These are phyloP conservation scores for Microsporum audouinii DNA, from an alignment of 2,329 filamentous ascomycete species.

Conservation along the genomic window DNA sequence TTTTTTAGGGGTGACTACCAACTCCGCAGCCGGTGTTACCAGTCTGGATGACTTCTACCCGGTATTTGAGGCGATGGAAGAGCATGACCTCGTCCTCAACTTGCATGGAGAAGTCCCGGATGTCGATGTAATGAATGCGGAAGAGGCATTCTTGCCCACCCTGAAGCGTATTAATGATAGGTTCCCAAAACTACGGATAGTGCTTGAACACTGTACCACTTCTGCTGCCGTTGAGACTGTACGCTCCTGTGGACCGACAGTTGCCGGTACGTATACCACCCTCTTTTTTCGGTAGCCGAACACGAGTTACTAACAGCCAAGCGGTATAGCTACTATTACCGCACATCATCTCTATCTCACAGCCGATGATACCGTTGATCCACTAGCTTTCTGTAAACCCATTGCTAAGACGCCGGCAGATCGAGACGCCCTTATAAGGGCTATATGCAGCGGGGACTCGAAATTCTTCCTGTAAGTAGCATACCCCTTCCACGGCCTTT, in stretches of 20 bases:
- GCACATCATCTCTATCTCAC: conserved; percentile 77
- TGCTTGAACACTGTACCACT: conserved; percentile 81
- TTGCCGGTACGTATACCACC: conserved; percentile 38
- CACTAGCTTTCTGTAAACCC: conserved; percentile 72
- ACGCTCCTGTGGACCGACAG: conserved; percentile 60
- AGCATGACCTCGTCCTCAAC: conserved; percentile 72
- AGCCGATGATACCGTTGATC: conserved; percentile 58
- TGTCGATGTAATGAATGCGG: conserved; percentile 54
- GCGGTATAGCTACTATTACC: conserved; percentile 52
- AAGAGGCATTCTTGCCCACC: conserved; percentile 69
- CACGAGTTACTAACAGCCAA: neutral
- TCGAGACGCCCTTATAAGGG: conserved; percentile 58
- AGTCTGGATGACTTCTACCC: conserved; percentile 37
- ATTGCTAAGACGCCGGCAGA: conserved; percentile 62
- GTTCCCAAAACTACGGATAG: conserved; percentile 50
- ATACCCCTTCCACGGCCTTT: neutral
- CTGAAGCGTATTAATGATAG: conserved; percentile 58
- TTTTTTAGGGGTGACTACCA: conserved; percentile 42
- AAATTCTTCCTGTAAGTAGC: conserved; percentile 50
- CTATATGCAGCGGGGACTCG: conserved; percentile 40
- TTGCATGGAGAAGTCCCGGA: conserved; percentile 80
- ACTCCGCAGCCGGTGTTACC: conserved; percentile 42
- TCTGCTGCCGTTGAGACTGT: conserved; percentile 70
- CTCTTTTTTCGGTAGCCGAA: neutral
- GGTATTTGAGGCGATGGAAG: conserved; percentile 83